A percentile compares a stretch with the other conserved stretches of the same genome.
phyloP scores from a whole-genome alignment of 2,329 filamentous ascomycete genomes.

The Arthrobotrys musiformis region DNA sequence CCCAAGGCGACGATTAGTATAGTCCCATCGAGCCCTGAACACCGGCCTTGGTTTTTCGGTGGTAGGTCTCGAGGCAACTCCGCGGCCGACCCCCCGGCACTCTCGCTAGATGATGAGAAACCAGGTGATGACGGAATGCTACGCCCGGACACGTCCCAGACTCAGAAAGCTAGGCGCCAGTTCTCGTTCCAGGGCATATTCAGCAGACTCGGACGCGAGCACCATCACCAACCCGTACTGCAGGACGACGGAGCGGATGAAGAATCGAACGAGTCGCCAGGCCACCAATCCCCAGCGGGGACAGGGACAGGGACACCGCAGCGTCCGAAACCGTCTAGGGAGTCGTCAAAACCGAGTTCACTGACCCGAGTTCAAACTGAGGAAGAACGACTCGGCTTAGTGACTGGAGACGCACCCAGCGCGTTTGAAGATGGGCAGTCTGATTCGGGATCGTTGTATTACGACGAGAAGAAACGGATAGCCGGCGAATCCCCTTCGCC shows the following conservation, averaged over 20 bases:
- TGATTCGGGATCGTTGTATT: conserved; percentile 30
- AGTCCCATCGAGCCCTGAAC: conserved; percentile 60
- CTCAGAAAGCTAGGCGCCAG: conserved; percentile 74
- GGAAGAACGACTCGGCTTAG: conserved; percentile 83
- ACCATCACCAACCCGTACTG: conserved; percentile 61
- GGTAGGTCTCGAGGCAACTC: conserved; percentile 47
- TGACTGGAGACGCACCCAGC: conserved; percentile 72
- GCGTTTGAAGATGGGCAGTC: conserved; percentile 41
- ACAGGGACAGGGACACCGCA: conserved; percentile 54
- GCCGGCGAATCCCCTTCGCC: conserved; percentile 18
- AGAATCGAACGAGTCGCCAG: conserved; percentile 52
- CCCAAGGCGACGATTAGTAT: conserved; percentile 44
- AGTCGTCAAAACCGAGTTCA: conserved; percentile 43
- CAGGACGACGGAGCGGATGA: conserved; percentile 58
- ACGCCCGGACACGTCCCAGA: conserved; percentile 56
- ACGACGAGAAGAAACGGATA: conserved; percentile 45
- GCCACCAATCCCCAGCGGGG: conserved; percentile 54
- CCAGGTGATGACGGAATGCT: conserved; percentile 41
- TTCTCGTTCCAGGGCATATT: conserved; percentile 95
- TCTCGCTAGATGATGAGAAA: conserved; percentile 59
- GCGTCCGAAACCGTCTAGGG: conserved; percentile 48
- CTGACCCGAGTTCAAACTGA: conserved; percentile 70
- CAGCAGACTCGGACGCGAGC: conserved; percentile 65
- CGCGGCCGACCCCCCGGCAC: conserved; percentile 60
- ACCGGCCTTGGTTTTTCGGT: conserved; percentile 61